Evolutionary conservation across 106 monocot species (phyloP).

Genomic region (Xerophyta viscosa): DNA sequence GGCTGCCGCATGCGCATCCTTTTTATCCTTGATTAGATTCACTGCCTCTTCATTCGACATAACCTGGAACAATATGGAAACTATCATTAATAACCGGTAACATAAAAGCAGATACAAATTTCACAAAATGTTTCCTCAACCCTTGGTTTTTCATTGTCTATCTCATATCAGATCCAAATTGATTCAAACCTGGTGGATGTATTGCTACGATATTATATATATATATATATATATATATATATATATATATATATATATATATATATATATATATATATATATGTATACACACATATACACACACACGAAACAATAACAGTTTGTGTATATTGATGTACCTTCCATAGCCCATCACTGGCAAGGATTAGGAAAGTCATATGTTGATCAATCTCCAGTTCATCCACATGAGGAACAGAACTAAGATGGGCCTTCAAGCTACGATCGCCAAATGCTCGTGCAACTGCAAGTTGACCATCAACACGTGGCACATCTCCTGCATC

Average conservation of each 20-base stretch:
- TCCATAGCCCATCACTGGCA: conserved; percentile 92
- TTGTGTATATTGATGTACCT: conserved; percentile 20
- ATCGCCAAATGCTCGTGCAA: conserved; percentile 88
- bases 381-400: conserved; percentile 27
- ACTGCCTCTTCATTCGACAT: conserved; percentile 78
- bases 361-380: conserved; percentile 63
- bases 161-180: not conserved
- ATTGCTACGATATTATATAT: no score
- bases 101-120: not conserved
- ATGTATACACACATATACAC: no score
- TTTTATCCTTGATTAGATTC: conserved; percentile 40
- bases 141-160: no score
- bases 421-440: conserved; percentile 71
- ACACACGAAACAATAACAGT: not conserved
- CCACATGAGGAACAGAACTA: conserved; percentile 67
- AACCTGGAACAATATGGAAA: conserved; percentile 24
- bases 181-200: no score
- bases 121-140: no score
- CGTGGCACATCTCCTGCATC: conserved; percentile 82
- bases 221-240: no score
- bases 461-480: conserved; percentile 84
- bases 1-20: conserved; percentile 54
- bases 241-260: no score
- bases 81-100: not conserved
- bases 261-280: no score